phyloP scores from a whole-genome alignment of 345 rosid species.

The Reutealis trisperma region DNA sequence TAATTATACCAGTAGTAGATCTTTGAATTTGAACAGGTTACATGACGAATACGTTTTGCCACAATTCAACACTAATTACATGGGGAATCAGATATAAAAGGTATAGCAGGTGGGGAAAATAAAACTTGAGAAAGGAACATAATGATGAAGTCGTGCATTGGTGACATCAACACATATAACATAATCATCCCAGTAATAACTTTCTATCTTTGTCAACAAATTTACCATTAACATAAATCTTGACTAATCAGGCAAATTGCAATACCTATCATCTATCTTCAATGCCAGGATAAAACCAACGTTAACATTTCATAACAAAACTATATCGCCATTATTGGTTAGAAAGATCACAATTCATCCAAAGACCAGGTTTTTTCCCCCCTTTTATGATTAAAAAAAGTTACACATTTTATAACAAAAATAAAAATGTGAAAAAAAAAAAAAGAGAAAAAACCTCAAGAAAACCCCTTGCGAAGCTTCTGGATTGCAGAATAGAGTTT shows the following conservation, averaged over 20 bases:
- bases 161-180: neutral
- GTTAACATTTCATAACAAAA: neutral
- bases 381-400: neutral
- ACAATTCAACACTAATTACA: neutral
- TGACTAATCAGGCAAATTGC: neutral
- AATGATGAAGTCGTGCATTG: neutral
- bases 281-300: slow-evolving; percentile 1
- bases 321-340: slow-evolving; percentile 13
- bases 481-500: slow-evolving; percentile 36
- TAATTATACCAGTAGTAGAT: neutral
- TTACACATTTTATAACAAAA: slow-evolving; percentile 14
- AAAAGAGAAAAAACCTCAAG: slow-evolving; percentile 20
- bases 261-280: neutral
- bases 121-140: neutral
- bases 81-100: neutral
- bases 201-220: slow-evolving; percentile 9
- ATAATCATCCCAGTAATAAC: neutral
- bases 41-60: neutral
- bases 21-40: neutral
- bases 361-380: slow-evolving; percentile 13
- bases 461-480: slow-evolving; percentile 35
- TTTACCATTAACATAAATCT: neutral
- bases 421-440: neutral
- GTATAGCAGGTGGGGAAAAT: neutral
- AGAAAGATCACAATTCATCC: slow-evolving; percentile 20